Conservation (phyloP, 1,139 yeast genomes). For the Yamadazyma atlantica region DNA sequence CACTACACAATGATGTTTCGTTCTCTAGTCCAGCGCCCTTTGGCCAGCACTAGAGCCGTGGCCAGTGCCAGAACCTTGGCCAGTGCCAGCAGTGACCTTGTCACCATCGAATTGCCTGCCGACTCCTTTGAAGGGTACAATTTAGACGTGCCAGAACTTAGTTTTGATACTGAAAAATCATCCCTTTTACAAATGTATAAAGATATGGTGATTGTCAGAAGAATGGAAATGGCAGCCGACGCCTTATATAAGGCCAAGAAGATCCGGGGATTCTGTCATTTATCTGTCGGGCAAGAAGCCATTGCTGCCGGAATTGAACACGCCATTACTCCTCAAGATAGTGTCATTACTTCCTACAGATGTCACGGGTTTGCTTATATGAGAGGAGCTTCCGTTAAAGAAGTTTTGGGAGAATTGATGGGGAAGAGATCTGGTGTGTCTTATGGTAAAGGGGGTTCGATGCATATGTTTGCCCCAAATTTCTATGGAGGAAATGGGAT, state of each 20-base stretch:
- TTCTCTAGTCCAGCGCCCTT: constrained; percentile 4
- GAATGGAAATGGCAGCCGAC: constrained; percentile 99
- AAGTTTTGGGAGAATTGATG: constrained; percentile 92
- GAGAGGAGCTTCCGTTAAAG: constrained; percentile 92
- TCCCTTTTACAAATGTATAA: constrained; percentile 89
- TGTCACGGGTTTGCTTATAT: constrained; percentile 97
- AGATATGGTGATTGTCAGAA: constrained; percentile 90
- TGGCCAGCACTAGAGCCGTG: constrained; percentile 28
- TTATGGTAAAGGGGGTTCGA: constrained; percentile 98
- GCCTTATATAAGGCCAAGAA: constrained; percentile 97
- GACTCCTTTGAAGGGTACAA: constrained; percentile 79
- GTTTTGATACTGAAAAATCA: constrained; percentile 76
- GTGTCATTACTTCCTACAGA: constrained; percentile 94
- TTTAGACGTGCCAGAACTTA: constrained; percentile 68
- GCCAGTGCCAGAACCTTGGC: too few species aligned
- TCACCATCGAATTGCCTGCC: constrained; percentile 65
- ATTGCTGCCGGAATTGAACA: constrained; percentile 97
- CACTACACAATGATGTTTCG: constrained; percentile 6
- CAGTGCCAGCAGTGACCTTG: constrained; percentile 36
- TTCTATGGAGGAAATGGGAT: constrained; percentile 99
- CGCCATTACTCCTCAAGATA: constrained; percentile 81
- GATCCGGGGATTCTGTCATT: constrained; percentile 97
- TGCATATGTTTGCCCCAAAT: constrained; percentile 96
- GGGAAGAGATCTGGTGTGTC: constrained; percentile 96
- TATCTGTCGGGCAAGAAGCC: constrained; percentile 99